phyloP scores from a whole-genome alignment of 306 rosid genomes.

The Gastrolobium villosum region DNA sequence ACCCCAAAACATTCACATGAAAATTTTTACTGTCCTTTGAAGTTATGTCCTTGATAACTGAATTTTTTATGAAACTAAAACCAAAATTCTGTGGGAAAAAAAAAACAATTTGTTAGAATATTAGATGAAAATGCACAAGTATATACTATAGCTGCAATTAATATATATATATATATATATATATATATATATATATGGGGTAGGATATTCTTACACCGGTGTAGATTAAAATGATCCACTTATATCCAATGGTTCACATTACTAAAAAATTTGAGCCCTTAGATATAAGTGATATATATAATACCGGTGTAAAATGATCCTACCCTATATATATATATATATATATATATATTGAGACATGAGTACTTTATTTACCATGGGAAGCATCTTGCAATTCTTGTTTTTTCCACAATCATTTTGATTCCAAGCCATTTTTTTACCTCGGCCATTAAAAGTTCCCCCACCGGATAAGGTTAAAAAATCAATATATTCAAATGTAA shows the following conservation, averaged over 20 bases:
- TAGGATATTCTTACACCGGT: too few relatives aligned
- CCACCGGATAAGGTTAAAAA: constrained; percentile 6
- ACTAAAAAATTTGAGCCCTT: too few relatives aligned
- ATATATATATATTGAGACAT: not conserved
- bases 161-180: not conserved
- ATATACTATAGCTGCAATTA: not conserved
- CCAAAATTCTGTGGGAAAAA: constrained; percentile 4
- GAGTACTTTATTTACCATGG: not conserved
- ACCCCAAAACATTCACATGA: constrained; percentile 27
- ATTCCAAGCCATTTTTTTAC: constrained; percentile 25
- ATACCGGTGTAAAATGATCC: too few relatives aligned
- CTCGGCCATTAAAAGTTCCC: constrained; percentile 25
- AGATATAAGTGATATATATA: too few relatives aligned
- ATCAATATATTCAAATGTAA: constrained; percentile 16
- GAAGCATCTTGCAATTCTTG: not conserved
- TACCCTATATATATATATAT: too few relatives aligned
- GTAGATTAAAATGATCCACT: too few relatives aligned
- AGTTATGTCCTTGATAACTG: constrained; percentile 3
- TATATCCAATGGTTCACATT: too few relatives aligned
- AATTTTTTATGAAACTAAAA: constrained; percentile 18
- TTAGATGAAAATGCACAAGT: not conserved
- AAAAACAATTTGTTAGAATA: not conserved
- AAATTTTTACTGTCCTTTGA: constrained; percentile 35
- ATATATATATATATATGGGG: too few relatives aligned
- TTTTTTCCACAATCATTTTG: not conserved